These are phyloP conservation scores for Didymella segeticola DNA, from an alignment of 2,329 filamentous ascomycete species.

Conservation along the genomic window DNA sequence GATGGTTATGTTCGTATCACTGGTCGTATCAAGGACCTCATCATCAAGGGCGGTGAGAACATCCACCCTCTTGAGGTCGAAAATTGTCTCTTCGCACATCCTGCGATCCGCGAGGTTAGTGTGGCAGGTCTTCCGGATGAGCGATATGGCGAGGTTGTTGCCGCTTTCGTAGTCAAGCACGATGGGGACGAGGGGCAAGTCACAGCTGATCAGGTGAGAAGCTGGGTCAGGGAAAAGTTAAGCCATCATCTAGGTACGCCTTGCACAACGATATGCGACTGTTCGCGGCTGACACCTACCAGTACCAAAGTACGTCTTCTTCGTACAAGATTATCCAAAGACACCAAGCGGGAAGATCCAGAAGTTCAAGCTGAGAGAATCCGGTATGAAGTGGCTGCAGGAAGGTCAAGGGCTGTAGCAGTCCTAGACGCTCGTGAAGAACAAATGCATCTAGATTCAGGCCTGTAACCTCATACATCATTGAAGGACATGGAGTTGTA, in stretches of 20 bases:
- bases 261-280: too few species aligned
- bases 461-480: too few species aligned
- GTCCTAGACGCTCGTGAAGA: neutral
- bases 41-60: slow-evolving; percentile 94
- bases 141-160: slow-evolving; percentile 84
- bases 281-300: neutral
- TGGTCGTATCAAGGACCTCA: slow-evolving; percentile 91
- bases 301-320: slow-evolving; percentile 91
- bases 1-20: slow-evolving; percentile 89
- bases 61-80: slow-evolving; percentile 94
- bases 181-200: slow-evolving; percentile 49
- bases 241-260: slow-evolving; percentile 71
- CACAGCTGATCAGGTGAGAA: slow-evolving; percentile 65
- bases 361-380: slow-evolving; percentile 83
- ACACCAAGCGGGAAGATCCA: slow-evolving; percentile 97
- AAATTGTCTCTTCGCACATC: slow-evolving; percentile 79
- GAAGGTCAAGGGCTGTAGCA: slow-evolving; percentile 30
- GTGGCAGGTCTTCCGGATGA: slow-evolving; percentile 86
- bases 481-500: too few species aligned
- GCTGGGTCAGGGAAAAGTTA: slow-evolving; percentile 75
- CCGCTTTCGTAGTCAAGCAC: slow-evolving; percentile 75
- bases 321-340: slow-evolving; percentile 84
- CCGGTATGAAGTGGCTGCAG: slow-evolving; percentile 53
- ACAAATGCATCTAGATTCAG: too few species aligned
- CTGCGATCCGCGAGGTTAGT: slow-evolving; percentile 74